A percentile compares a stretch with the other conserved stretches of the same genome.
Evolutionary conservation across 148 eudicot genomes (phyloP).

Genomic region (Heliamphora exappendiculata): DNA sequence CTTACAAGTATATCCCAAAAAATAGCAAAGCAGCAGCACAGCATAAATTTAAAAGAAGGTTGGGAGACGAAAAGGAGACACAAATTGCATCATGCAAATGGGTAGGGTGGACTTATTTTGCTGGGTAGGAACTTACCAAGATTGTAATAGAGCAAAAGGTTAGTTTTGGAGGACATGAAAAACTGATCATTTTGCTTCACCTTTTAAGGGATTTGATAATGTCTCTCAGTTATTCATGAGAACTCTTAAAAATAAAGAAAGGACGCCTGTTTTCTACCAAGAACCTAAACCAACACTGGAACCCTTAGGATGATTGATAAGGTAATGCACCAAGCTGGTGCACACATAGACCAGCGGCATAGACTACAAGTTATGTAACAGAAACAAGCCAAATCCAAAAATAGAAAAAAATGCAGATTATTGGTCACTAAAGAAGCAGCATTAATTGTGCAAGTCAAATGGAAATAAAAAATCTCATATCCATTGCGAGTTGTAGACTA

Average conservation of each 20-base stretch:
- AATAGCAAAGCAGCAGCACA: background rate
- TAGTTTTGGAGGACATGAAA: background rate
- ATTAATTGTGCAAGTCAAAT: background rate
- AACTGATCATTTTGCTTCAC: background rate
- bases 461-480: background rate
- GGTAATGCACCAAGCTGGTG: background rate
- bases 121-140: background rate
- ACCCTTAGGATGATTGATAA: background rate
- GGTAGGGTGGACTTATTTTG: slow-evolving; percentile 3
- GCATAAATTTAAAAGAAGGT: background rate
- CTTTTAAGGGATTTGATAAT: background rate
- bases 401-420: background rate
- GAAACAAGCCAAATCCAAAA: background rate
- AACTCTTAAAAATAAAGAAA: background rate
- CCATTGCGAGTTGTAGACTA: background rate
- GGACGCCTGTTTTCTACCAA: background rate
- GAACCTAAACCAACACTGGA: background rate
- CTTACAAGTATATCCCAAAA: background rate
- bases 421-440: background rate
- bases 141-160: background rate
- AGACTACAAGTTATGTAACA: background rate
- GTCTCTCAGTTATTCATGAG: background rate
- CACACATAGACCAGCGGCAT: background rate
- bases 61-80: background rate
- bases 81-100: background rate